Base-by-base conservation (phyloP, 2,329 filamentous ascomycete genomes). In the Xylaria multiplex region DNA sequence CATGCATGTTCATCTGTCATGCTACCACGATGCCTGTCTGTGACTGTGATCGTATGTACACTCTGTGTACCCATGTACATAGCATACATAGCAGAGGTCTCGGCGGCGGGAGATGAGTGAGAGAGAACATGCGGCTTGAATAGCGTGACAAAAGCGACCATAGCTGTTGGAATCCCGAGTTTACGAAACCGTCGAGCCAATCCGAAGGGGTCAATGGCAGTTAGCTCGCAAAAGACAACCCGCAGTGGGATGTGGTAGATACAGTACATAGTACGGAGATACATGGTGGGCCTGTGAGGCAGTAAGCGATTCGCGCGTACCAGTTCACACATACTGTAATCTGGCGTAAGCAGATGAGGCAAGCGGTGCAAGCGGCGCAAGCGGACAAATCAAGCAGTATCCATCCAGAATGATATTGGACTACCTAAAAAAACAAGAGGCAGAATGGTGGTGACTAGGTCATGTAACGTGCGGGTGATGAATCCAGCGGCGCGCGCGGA, bases 1-100 rank as follows among this genome's bases (percentile, higher is more conserved):
- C 75, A 73, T 77, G 75, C 75, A 77, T 73, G 74, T 70, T 77
- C 74, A 77, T 76, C 74, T 77, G 76, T 74, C 73, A 78, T 76
- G 73, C 72, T 77, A 74, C 77, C 71, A 74, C 72, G 71, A 75
- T 74, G 73, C 75, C 68, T 72, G 73, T 69, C 72, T 70, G 70
- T 70, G 67, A 70, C 73, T 67, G 74, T 70, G 74, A 68, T 72
- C 70, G 71, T 74, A 70, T 74, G 71, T 75, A 75, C 71, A 71
- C 75, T 72, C 73, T 75, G 71, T 63, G 72, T 71, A 64, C 66
- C 73, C 73, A 75, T 74, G 73, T 75, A 75, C 76, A 73, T 68
- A 35, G 6, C 9, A 35, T 35, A 35, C 32, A 35, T 9, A 9
- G 11, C 35, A 37, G 35, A 37, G 72, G 72, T 68, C 69, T 69